Percentiles rank a stretch among this genome's conserved stretches.
These are phyloP conservation scores for Fusarium transvaalense DNA, from an alignment of 2,329 filamentous ascomycete species.

Conservation along the genomic window DNA sequence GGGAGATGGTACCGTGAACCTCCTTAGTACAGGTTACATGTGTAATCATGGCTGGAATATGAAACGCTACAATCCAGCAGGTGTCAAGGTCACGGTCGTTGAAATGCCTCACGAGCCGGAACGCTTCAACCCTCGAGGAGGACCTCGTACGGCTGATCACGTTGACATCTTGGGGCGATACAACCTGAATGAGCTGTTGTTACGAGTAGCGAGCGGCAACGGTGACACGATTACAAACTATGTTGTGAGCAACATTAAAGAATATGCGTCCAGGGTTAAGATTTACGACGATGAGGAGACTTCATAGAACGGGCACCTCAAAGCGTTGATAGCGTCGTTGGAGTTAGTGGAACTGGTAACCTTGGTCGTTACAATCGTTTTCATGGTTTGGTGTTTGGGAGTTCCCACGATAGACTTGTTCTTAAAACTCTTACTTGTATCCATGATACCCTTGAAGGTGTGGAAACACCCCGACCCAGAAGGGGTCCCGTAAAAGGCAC, in stretches of 20 bases:
- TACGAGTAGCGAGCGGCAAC: constrained; percentile 86
- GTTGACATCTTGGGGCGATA: constrained; percentile 94
- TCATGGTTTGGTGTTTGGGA: constrained; percentile 45
- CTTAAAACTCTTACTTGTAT: constrained; percentile 22
- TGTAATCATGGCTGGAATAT: constrained; percentile 95
- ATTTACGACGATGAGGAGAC: constrained; percentile 75
- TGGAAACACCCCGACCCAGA: constrained; percentile 28
- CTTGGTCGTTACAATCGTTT: constrained; percentile 19
- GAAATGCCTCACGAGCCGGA: constrained; percentile 99
- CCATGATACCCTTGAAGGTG: constrained; percentile 39
- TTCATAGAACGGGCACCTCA: constrained; percentile 36
- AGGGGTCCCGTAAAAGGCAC: constrained; percentile 12
- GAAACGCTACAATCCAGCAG: constrained; percentile 91
- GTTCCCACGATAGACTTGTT: constrained; percentile 28
- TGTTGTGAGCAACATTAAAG: constrained; percentile 82
- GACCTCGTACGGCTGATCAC: constrained; percentile 83
- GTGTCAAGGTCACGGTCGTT: constrained; percentile 82
- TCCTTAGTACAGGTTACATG: constrained; percentile 96
- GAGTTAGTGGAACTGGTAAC: constrained; percentile 4
- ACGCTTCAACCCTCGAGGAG: constrained; percentile 84
- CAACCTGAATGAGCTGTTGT: constrained; percentile 89
- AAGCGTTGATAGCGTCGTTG: constrained; percentile 20
- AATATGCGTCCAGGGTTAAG: constrained; percentile 86
- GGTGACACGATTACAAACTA: constrained; percentile 83
- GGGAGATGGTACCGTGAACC: constrained; percentile 93